Evolutionary conservation across 148 eudicot genomes (phyloP).

Genomic region (Persicaria tinctoria): DNA sequence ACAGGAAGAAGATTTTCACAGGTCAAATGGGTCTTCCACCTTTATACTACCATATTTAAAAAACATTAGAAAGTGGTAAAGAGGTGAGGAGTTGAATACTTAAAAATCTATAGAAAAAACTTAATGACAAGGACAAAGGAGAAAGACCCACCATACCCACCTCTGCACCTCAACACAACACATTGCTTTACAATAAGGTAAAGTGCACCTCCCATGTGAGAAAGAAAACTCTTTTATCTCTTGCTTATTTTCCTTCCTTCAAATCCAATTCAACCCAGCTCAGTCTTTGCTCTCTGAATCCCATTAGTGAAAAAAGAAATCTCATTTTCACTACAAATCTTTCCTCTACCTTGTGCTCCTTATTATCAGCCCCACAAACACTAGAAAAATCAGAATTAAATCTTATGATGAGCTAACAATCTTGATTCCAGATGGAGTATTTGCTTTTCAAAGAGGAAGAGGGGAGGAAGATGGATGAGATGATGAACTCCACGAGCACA

Average conservation of each 20-base stretch:
- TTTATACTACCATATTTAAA: background rate
- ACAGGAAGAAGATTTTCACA: background rate
- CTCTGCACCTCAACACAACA: background rate
- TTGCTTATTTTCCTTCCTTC: background rate
- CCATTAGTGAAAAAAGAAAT: background rate
- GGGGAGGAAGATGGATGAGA: constrained; percentile 1
- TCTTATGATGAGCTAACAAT: background rate
- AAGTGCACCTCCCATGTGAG: constrained; percentile 10
- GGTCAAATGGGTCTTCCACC: background rate
- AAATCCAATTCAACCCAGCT: background rate
- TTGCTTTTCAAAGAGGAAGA: background rate
- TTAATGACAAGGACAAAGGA: background rate
- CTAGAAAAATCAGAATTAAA: background rate
- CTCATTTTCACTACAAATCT: background rate
- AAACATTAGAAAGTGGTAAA: background rate
- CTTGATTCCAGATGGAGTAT: background rate
- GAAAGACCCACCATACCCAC: constrained; percentile 3
- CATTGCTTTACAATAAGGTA: constrained; percentile 5
- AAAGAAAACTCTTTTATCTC: background rate
- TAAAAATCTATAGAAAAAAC: background rate
- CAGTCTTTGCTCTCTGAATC: background rate
- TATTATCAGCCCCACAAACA: constrained; percentile 5
- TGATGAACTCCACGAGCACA: constrained; percentile 13
- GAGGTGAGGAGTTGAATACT: background rate
- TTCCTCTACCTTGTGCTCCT: background rate